Evolutionary conservation across 1,139 yeast species (phyloP).

Genomic region (Debaryomyces robertsiae): DNA sequence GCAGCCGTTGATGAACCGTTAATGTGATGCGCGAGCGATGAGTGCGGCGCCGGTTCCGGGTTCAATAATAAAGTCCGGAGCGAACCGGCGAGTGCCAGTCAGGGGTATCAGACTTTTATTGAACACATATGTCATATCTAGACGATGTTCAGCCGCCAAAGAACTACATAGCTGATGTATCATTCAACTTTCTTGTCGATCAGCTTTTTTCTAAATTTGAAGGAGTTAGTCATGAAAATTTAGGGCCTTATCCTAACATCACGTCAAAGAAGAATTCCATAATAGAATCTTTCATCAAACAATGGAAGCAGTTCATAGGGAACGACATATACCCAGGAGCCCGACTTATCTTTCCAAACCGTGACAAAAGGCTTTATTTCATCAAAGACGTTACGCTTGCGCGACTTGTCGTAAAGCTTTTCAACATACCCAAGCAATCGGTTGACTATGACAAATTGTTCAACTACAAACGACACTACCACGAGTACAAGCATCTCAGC

Average conservation of each 20-base stretch:
- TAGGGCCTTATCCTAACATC: conserved; percentile 31
- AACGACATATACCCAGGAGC: conserved; percentile 69
- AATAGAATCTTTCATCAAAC: conserved; percentile 50
- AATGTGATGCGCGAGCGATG: no score
- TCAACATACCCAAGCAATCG: conserved; percentile 38
- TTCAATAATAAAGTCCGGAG: background rate
- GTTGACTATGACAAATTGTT: conserved; percentile 36
- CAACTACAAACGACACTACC: conserved; percentile 45
- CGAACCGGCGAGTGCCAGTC: conserved; percentile 1
- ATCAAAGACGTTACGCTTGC: conserved; percentile 56
- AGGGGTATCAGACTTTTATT: background rate
- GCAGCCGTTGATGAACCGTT: no score
- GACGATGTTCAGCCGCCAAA: conserved; percentile 17
- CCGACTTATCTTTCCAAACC: conserved; percentile 62
- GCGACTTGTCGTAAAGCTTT: conserved; percentile 40
- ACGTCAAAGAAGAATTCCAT: conserved; percentile 35
- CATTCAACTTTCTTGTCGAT: conserved; percentile 31
- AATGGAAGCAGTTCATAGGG: conserved; percentile 71
- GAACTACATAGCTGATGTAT: conserved; percentile 25
- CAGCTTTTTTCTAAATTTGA: conserved; percentile 38
- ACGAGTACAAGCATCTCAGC: conserved; percentile 30
- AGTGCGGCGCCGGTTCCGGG: no score
- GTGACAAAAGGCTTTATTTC: conserved; percentile 55
- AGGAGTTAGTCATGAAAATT: conserved; percentile 28
- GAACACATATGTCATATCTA: conserved; percentile 12